Evolutionary conservation across 1,284 basidiomycete genomes (phyloP).

Genomic region (Amylostereum areolatum): DNA sequence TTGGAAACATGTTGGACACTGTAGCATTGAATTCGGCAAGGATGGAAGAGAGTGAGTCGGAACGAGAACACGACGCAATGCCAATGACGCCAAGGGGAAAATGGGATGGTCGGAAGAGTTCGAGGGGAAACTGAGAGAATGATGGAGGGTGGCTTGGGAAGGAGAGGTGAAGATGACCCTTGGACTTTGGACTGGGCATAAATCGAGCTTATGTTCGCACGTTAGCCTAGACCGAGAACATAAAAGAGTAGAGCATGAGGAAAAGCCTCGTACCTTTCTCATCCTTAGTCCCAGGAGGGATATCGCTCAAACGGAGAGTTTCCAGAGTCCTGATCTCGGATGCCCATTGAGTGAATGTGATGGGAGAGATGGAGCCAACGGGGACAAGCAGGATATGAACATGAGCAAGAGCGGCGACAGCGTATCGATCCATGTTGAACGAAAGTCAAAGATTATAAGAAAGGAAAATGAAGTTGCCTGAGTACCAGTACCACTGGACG

Average conservation of each 20-base stretch:
- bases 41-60: slow-evolving; percentile 52
- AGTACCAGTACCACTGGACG: not conserved
- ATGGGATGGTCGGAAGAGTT: slow-evolving; percentile 69
- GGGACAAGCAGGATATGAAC: slow-evolving; percentile 74
- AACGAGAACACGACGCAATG: slow-evolving; percentile 58
- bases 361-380: slow-evolving; percentile 60
- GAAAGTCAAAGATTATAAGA: not conserved
- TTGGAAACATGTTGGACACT: slow-evolving; percentile 57
- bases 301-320: slow-evolving; percentile 68
- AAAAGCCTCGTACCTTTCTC: slow-evolving; percentile 54
- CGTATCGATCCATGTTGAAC: slow-evolving; percentile 54
- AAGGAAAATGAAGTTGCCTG: not conserved
- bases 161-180: slow-evolving; percentile 67
- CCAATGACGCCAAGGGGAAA: slow-evolving; percentile 79
- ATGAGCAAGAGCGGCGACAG: slow-evolving; percentile 75
- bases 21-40: slow-evolving; percentile 60
- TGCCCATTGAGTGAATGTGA: slow-evolving; percentile 64
- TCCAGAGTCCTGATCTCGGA: slow-evolving; percentile 67
- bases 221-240: slow-evolving; percentile 2
- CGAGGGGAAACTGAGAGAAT: slow-evolving; percentile 48
- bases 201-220: slow-evolving; percentile 54
- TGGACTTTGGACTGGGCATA: slow-evolving; percentile 72
- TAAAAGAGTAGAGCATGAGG: not conserved
- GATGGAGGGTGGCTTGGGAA: slow-evolving; percentile 69
- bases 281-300: slow-evolving; percentile 72